Evolutionary conservation across 108 stramenopile genomes (phyloP).

Genomic region (Nitzschia sp.): DNA sequence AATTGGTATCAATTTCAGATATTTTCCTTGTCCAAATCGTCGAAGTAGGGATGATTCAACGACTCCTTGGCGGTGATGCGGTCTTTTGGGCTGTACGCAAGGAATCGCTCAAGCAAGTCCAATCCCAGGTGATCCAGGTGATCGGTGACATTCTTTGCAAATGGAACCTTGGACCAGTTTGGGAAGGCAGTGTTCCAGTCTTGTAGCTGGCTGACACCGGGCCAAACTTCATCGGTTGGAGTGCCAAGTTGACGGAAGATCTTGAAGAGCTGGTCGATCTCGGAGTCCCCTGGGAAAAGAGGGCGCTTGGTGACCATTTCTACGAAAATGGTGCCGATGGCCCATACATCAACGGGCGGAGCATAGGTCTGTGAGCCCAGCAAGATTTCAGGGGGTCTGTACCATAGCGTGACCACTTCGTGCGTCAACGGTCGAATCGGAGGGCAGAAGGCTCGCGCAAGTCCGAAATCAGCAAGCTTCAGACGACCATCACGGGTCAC

Average conservation of each 20-base stretch:
- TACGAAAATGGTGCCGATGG: constrained; percentile 95
- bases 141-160: constrained; percentile 60
- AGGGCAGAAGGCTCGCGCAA: constrained; percentile 95
- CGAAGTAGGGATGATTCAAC: constrained; percentile 96
- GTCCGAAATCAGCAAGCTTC: constrained; percentile 98
- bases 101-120: constrained; percentile 82
- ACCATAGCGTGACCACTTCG: constrained; percentile 99
- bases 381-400: constrained; percentile 96
- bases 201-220: constrained; percentile 81
- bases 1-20: constrained; percentile 29
- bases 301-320: constrained; percentile 98
- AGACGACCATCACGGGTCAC: constrained; percentile 90
- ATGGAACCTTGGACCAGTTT: constrained; percentile 75
- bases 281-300: constrained; percentile 96
- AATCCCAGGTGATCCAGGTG: constrained; percentile 71
- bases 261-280: constrained; percentile 97
- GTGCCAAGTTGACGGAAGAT: constrained; percentile 97
- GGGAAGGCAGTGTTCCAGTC: constrained; percentile 91
- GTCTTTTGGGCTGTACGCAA: constrained; percentile 94
- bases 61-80: constrained; percentile 95
- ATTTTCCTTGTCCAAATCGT: constrained; percentile 94
- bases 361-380: constrained; percentile 92
- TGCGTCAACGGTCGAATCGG: constrained; percentile 92
- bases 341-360: constrained; percentile 95
- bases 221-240: constrained; percentile 92